Percentiles rank a stretch among this genome's conserved stretches.
These are phyloP conservation scores for Quercus suber DNA, from an alignment of 306 rosid genomes.

Conservation along the genomic window DNA sequence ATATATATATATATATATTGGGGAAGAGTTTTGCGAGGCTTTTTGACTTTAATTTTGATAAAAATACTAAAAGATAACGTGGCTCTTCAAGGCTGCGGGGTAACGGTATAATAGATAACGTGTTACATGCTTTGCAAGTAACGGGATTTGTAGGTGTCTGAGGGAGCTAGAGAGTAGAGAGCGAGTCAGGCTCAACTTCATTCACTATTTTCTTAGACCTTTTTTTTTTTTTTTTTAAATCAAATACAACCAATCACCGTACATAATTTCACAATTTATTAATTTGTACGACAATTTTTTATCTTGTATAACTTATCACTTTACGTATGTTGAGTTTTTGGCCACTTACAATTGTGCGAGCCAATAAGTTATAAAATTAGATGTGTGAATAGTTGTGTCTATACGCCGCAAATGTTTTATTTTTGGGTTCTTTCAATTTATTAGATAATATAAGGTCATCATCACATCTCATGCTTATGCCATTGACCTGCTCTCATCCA, in stretches of 20 bases:
- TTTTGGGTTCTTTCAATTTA: neutral
- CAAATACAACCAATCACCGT: no score
- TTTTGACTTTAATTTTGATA: conserved; percentile 11
- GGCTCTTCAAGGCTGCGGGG: conserved; percentile 18
- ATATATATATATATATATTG: neutral
- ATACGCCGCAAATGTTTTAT: rapidly evolving
- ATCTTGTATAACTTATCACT: no score
- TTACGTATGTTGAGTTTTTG: no score
- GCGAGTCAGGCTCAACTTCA: conserved; percentile 3
- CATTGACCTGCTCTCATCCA: conserved; percentile 50
- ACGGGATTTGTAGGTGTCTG: conserved; percentile 23
- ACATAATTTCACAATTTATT: no score
- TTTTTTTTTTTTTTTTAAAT: no score
- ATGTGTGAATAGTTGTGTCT: no score
- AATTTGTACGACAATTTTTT: no score
- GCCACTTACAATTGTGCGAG: rapidly evolving
- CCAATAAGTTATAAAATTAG: no score
- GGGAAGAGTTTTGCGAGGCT: neutral
- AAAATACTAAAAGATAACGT: neutral
- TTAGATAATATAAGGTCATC: conserved; percentile 28
- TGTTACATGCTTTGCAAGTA: conserved; percentile 7
- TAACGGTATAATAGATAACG: conserved; percentile 1
- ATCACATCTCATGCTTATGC: conserved; percentile 85
- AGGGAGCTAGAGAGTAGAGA: neutral
- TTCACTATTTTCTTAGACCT: neutral